These are phyloP conservation scores for Heritiera littoralis DNA, from an alignment of 345 rosid genomes.

Conservation along the genomic window DNA sequence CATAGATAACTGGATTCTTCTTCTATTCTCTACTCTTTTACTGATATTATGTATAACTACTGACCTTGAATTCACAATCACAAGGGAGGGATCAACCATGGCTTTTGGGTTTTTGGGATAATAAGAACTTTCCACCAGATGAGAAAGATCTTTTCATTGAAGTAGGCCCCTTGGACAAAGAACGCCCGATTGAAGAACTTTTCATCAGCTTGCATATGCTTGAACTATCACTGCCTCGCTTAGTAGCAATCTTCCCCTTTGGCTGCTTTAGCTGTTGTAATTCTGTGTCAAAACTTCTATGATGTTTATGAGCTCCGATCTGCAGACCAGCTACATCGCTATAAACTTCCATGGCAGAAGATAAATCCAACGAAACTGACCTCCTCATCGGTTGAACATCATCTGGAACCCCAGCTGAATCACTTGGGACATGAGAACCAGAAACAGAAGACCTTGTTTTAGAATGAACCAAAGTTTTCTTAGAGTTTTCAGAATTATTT, in stretches of 20 bases:
- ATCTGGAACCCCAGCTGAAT: constrained; percentile 28
- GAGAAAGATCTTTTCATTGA: constrained; percentile 45
- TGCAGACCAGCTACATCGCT: constrained; percentile 16
- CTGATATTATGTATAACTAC: not conserved
- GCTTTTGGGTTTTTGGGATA: not conserved
- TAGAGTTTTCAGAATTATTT: constrained; percentile 12
- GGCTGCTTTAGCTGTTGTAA: constrained; percentile 18
- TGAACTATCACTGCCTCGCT: constrained; percentile 24
- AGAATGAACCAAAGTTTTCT: not conserved
- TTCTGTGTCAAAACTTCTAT: constrained; percentile 4
- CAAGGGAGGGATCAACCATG: not conserved
- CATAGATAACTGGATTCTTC: not conserved
- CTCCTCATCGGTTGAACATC: constrained; percentile 43
- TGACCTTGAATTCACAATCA: not conserved
- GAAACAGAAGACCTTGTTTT: constrained; percentile 15
- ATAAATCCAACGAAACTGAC: constrained; percentile 54
- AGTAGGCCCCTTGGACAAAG: constrained; percentile 41
- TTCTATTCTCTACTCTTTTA: not conserved
- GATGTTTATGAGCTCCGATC: constrained; percentile 8
- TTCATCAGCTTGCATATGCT: constrained; percentile 35
- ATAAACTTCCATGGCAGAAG: constrained; percentile 32
- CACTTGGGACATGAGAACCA: constrained; percentile 32
- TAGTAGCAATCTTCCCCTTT: constrained; percentile 23
- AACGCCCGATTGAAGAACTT: constrained; percentile 37
- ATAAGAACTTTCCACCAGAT: constrained; percentile 36